These are phyloP conservation scores for Tolypocladium pustulatum DNA, from an alignment of 2,329 filamentous ascomycete species.

Conservation along the genomic window DNA sequence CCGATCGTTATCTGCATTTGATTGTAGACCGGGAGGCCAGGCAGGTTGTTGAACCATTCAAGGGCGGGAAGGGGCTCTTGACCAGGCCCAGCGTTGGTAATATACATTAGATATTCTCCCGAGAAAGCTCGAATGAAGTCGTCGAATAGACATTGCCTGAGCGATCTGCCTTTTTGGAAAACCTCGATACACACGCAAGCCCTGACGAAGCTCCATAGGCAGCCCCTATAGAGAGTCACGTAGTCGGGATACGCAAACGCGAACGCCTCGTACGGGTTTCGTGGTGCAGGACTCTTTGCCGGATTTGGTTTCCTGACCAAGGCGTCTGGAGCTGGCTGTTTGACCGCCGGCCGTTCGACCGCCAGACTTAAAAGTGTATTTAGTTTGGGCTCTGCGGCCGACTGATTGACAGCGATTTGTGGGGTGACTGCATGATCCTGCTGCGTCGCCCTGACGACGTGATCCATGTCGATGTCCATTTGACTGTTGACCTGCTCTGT, in stretches of 20 bases:
- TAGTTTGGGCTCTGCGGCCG: background rate
- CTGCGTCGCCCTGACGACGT: background rate
- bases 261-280: constrained; percentile 27
- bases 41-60: constrained; percentile 28
- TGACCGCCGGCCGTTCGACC: background rate
- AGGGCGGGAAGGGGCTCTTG: constrained; percentile 24
- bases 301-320: constrained; percentile 4
- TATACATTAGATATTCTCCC: constrained; percentile 30
- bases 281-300: background rate
- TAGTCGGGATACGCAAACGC: constrained; percentile 33
- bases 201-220: constrained; percentile 29
- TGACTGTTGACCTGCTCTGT: background rate
- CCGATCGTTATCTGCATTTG: constrained; percentile 21
- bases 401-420: background rate
- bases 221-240: constrained; percentile 25
- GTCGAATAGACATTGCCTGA: constrained; percentile 37
- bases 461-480: background rate
- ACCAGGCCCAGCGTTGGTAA: constrained; percentile 13
- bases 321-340: background rate
- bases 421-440: background rate
- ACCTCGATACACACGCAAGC: constrained; percentile 33
- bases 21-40: constrained; percentile 17
- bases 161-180: constrained; percentile 18
- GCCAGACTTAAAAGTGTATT: background rate
- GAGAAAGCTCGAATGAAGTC: constrained; percentile 39